Percentiles rank a stretch among this genome's conserved stretches.
Evolutionary conservation across 345 rosid species (phyloP).

Genomic region (Hibiscus trionum): DNA sequence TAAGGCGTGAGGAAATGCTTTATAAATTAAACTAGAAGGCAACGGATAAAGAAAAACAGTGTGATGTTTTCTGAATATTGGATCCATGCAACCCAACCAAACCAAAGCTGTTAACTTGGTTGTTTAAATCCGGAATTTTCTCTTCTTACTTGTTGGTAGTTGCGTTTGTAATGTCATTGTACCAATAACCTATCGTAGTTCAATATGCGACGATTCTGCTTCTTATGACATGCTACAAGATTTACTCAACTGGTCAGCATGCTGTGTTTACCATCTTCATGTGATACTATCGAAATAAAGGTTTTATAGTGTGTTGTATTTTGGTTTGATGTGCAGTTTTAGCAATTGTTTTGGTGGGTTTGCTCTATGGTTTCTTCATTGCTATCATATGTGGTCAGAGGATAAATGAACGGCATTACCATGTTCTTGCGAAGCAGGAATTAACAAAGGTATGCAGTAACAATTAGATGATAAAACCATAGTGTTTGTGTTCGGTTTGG

Average conservation of each 20-base stretch:
- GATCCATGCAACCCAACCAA: background rate
- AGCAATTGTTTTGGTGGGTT: slow-evolving; percentile 92
- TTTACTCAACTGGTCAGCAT: background rate
- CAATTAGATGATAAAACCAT: background rate
- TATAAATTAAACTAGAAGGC: background rate
- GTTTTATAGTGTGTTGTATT: background rate
- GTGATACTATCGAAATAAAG: background rate
- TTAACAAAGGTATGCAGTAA: slow-evolving; percentile 63
- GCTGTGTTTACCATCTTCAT: background rate
- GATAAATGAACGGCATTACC: slow-evolving; percentile 95
- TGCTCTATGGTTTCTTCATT: slow-evolving; percentile 94
- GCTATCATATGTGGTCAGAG: slow-evolving; percentile 98
- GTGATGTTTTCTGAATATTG: background rate
- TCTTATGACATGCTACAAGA: background rate
- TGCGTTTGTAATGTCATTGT: background rate
- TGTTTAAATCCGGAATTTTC: background rate
- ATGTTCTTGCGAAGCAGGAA: slow-evolving; percentile 96
- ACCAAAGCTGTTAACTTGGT: background rate
- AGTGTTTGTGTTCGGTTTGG: background rate
- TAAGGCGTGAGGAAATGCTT: background rate
- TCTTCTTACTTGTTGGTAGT: background rate
- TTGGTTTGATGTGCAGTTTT: slow-evolving; percentile 45
- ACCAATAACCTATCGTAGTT: background rate
- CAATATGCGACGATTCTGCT: background rate
- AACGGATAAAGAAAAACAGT: background rate